phyloP scores from a whole-genome alignment of 345 rosid genomes.

The Psidium guajava region DNA sequence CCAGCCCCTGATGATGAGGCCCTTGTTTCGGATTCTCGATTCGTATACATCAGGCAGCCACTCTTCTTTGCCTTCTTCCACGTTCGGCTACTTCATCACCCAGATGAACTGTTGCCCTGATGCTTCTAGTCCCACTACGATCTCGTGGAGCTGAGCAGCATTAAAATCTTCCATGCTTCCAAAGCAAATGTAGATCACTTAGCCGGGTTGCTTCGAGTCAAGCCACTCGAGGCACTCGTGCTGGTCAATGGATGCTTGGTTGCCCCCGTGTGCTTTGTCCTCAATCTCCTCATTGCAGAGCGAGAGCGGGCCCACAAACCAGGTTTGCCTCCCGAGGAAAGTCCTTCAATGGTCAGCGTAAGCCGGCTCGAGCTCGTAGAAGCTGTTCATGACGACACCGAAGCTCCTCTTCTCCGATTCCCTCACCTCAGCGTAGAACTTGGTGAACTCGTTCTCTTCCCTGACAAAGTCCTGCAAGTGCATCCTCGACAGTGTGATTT shows the following conservation, averaged over 20 bases:
- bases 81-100: constrained; percentile 24
- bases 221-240: constrained; percentile 41
- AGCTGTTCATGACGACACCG: too few relatives aligned
- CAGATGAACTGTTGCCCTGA: constrained; percentile 43
- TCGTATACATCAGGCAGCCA: constrained; percentile 44
- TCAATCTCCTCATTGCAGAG: too few relatives aligned
- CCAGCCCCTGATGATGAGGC: constrained; percentile 36
- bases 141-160: constrained; percentile 21
- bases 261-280: constrained; percentile 28
- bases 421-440: too few relatives aligned
- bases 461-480: too few relatives aligned
- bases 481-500: too few relatives aligned
- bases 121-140: constrained; percentile 38
- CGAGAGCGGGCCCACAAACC: too few relatives aligned
- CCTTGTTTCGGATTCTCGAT: constrained; percentile 20
- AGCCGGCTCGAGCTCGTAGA: too few relatives aligned
- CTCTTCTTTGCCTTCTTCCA: constrained; percentile 22
- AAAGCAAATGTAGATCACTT: constrained; percentile 45
- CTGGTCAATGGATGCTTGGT: constrained; percentile 12
- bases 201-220: constrained; percentile 29
- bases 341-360: too few relatives aligned
- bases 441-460: too few relatives aligned
- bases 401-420: too few relatives aligned
- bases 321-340: too few relatives aligned
- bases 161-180: constrained; percentile 25